Evolutionary conservation across 2,329 filamentous ascomycete genomes (phyloP).

Genomic region (Colletotrichum godetiae): DNA sequence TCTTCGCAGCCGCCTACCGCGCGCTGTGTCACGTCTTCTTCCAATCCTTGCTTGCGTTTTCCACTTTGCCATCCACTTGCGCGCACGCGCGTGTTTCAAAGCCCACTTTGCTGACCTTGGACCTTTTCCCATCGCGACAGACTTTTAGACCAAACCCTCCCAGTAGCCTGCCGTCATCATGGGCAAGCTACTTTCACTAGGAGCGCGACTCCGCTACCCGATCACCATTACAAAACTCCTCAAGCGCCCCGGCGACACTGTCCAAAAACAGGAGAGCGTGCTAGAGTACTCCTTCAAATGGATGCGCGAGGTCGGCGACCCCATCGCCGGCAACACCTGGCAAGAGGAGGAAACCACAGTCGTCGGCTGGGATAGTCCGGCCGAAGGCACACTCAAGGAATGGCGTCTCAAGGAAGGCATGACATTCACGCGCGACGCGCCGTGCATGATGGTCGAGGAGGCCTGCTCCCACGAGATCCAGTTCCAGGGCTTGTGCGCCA

Average conservation of each 20-base stretch:
- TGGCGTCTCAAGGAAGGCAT: conserved; percentile 81
- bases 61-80: neutral
- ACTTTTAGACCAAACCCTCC: conserved; percentile 13
- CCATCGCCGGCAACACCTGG: conserved; percentile 67
- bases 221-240: conserved; percentile 91
- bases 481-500: conserved; percentile 88
- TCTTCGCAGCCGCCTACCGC: neutral
- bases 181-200: conserved; percentile 63
- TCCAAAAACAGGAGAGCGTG: conserved; percentile 81
- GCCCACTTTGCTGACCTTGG: conserved; percentile 8
- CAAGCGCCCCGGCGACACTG: conserved; percentile 77
- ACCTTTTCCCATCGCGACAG: neutral
- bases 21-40: neutral
- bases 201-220: conserved; percentile 83
- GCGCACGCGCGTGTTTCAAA: neutral
- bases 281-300: conserved; percentile 91
- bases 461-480: conserved; percentile 92
- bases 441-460: conserved; percentile 84
- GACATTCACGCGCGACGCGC: conserved; percentile 68
- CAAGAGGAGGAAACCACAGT: conserved; percentile 76
- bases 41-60: neutral
- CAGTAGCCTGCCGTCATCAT: conserved; percentile 43
- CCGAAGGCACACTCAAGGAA: conserved; percentile 80
- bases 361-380: conserved; percentile 84
- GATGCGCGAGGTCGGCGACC: conserved; percentile 80